phyloP scores from a whole-genome alignment of 768 basidiomycete species.

The Mycena vulgaris region DNA sequence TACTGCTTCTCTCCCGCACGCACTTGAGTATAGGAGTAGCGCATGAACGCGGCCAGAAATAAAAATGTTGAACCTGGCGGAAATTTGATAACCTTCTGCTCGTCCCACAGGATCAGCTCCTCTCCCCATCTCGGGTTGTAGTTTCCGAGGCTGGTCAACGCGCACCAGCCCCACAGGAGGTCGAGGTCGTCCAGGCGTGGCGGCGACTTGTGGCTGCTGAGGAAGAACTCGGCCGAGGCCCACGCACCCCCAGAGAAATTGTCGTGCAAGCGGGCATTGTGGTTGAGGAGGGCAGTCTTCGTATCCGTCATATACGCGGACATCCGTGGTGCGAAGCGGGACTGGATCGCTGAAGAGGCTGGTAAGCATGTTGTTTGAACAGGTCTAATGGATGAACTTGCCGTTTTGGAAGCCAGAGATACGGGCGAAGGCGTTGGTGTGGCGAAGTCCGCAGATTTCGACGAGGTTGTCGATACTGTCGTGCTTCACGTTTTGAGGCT shows the following conservation, averaged over 20 bases:
- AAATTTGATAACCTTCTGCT: neutral
- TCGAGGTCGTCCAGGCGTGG: slow-evolving; percentile 1
- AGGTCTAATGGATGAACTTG: neutral
- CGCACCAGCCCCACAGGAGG: slow-evolving; percentile 2
- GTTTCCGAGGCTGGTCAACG: neutral
- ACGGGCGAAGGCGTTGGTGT: neutral
- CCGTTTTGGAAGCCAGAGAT: slow-evolving; percentile 7
- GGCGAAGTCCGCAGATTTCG: neutral
- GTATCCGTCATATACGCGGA: neutral
- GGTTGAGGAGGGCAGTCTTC: neutral
- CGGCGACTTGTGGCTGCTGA: neutral
- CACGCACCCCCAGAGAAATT: neutral
- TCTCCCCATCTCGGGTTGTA: neutral
- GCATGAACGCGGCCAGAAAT: neutral
- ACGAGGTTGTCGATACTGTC: neutral
- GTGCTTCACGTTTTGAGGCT: neutral
- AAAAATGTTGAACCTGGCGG: neutral
- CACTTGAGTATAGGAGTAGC: neutral
- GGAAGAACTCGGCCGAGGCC: neutral
- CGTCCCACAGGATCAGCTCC: slow-evolving; percentile 1
- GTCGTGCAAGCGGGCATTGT: neutral
- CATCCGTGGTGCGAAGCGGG: neutral
- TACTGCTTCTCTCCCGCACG: neutral
- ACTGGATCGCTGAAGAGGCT: neutral
- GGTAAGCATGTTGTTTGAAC: neutral